Evolutionary conservation across 371 early-diverging fungal genomes (phyloP).

Genomic region (Entomophthora muscae): DNA sequence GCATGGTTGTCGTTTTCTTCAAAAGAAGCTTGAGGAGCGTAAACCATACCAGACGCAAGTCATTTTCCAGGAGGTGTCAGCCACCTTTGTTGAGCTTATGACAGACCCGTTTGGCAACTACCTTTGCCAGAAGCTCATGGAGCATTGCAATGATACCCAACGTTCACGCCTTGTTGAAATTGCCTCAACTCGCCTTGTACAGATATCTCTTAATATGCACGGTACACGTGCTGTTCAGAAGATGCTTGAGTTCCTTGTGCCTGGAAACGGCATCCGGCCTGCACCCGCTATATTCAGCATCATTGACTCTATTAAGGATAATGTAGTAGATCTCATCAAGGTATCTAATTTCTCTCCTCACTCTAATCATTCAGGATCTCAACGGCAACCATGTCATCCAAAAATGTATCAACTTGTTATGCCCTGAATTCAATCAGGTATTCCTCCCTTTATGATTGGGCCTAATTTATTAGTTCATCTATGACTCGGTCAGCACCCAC

Average conservation of each 20-base stretch:
- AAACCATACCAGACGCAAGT: constrained; percentile 31
- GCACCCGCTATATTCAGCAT: constrained; percentile 6
- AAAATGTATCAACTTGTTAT: constrained; percentile 73
- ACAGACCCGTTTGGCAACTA: constrained; percentile 85
- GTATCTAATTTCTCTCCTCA: background rate
- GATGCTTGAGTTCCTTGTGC: constrained; percentile 63
- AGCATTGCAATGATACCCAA: constrained; percentile 57
- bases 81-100: constrained; percentile 44
- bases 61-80: constrained; percentile 55
- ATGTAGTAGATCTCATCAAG: constrained; percentile 73
- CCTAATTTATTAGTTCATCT: constrained; percentile 39
- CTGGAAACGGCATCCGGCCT: constrained; percentile 30
- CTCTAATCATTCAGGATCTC: constrained; percentile 31
- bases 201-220: constrained; percentile 83
- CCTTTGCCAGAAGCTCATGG: constrained; percentile 74
- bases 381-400: constrained; percentile 98
- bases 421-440: constrained; percentile 40
- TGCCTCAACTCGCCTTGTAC: constrained; percentile 52
- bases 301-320: constrained; percentile 44
- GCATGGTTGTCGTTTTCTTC: constrained; percentile 76
- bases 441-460: background rate
- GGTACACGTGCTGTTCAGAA: constrained; percentile 96
- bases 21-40: constrained; percentile 66
- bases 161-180: constrained; percentile 45
- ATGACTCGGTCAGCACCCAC: constrained; percentile 69